Base-by-base conservation (phyloP, 2,329 filamentous ascomycete species). In the Colletotrichum melonis region DNA sequence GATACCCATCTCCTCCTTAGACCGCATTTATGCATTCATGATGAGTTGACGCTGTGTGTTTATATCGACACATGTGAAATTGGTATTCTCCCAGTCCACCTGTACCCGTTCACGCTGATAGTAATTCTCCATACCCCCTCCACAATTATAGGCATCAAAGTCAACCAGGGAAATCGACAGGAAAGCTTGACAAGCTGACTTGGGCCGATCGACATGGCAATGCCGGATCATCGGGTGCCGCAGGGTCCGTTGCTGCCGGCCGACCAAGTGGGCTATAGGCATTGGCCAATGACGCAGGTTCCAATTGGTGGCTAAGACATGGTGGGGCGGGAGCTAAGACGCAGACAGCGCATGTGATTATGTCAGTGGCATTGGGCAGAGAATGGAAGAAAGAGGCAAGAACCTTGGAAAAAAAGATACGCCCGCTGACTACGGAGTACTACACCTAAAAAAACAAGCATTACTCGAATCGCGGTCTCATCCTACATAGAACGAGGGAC, bases 141-240 rank as follows among this genome's bases (percentile, higher is more conserved):
- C 30, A 19, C n/a, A 55, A 30, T 28, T n/a, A 35, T 42, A 58
- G 42, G 42, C 52, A 72, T 69, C 42, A 54, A 28, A 63, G 32
- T 49, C 67, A 69, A 26, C 30, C 65, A 57, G 58, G 30, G 32
- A 58, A 55, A 69, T 68, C 58, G 52, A 63, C 57, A 12, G 46
- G 60, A 70, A 46, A 38, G 57, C 35, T 38, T 69, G 19, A 49
- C 42, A 49, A 38, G 30, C 63, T 55, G 49, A 58, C 35, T 38
- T 42, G 49, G 38, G 28, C 49, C 64, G 69, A 72, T 72, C 67
- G 28, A 59, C 54, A 58, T 59, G 26, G 22, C n/a, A 30, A 67
- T 72, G 58, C 69, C 65, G 69, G 67, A 56, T 65, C 70, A 56
- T 73, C 60, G 70, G 66, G 60, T 73, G 32, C 70, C 60, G 70